These are phyloP conservation scores for Calvatia gigantea DNA, from an alignment of 768 basidiomycete genomes.

Conservation along the genomic window DNA sequence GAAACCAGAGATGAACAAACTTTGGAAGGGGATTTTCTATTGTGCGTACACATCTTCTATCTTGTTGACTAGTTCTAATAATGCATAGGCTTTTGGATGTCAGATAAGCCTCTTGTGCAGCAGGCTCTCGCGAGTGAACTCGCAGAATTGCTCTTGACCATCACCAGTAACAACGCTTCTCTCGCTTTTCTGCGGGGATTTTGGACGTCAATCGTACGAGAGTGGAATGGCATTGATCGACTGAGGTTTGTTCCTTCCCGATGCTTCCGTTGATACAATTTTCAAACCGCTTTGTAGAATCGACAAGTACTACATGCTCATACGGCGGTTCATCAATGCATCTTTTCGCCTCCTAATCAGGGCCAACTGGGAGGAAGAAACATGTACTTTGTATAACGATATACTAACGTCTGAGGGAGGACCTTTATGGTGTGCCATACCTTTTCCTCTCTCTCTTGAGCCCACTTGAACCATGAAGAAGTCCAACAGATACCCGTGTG, in stretches of 20 bases:
- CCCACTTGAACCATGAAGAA: slow-evolving; percentile 26
- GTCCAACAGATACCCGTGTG: slow-evolving; percentile 67
- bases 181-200: slow-evolving; percentile 83
- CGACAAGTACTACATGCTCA: slow-evolving; percentile 97
- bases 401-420: slow-evolving; percentile 70
- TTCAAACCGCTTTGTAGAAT: slow-evolving; percentile 47
- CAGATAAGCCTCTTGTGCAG: slow-evolving; percentile 95
- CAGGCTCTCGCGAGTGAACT: slow-evolving; percentile 86
- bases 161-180: slow-evolving; percentile 53
- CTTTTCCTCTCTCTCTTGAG: background rate
- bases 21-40: slow-evolving; percentile 99
- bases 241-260: slow-evolving; percentile 58
- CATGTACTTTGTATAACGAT: slow-evolving; percentile 59
- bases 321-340: slow-evolving; percentile 84
- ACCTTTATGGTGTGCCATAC: slow-evolving; percentile 67
- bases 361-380: slow-evolving; percentile 57
- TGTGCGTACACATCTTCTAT: slow-evolving; percentile 45
- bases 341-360: slow-evolving; percentile 78
- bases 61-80: background rate
- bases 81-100: slow-evolving; percentile 94
- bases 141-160: slow-evolving; percentile 74
- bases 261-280: background rate
- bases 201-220: slow-evolving; percentile 86
- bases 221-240: slow-evolving; percentile 93
- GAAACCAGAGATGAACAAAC: slow-evolving; percentile 78